phyloP scores from a whole-genome alignment of 768 basidiomycete species.

The Podaxis sp. region DNA sequence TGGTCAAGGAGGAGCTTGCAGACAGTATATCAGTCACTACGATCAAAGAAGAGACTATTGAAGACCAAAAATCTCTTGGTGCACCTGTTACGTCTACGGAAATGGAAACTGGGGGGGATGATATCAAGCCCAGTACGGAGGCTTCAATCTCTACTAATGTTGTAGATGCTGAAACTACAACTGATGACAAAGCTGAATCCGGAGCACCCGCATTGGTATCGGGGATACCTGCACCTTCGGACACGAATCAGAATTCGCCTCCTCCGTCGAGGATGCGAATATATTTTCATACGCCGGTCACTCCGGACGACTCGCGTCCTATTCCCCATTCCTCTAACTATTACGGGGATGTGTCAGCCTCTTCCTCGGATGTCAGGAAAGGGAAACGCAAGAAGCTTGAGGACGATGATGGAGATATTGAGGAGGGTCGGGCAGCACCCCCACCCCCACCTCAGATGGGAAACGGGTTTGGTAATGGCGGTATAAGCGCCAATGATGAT shows the following conservation, averaged over 20 bases:
- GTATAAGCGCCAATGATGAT: conserved; percentile 39
- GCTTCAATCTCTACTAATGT: conserved; percentile 22
- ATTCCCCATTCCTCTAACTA: conserved; percentile 57
- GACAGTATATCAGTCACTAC: conserved; percentile 21
- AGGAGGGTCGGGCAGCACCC: conserved; percentile 65
- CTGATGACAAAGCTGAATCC: conserved; percentile 20
- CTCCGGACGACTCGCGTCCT: conserved; percentile 74
- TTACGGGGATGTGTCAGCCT: conserved; percentile 27
- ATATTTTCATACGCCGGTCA: conserved; percentile 88
- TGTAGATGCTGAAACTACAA: conserved; percentile 24
- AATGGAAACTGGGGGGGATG: conserved; percentile 28
- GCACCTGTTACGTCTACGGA: conserved; percentile 12
- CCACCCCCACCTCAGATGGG: conserved; percentile 51
- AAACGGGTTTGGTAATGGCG: conserved; percentile 19
- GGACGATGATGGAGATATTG: conserved; percentile 79
- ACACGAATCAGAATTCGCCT: conserved; percentile 37
- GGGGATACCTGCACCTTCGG: conserved; percentile 25
- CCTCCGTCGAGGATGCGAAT: conserved; percentile 81
- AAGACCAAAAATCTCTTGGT: conserved; percentile 2
- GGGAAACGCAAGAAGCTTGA: conserved; percentile 88
- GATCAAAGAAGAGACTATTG: conserved; percentile 26
- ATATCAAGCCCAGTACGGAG: conserved; percentile 20
- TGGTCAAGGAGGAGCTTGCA: conserved; percentile 10
- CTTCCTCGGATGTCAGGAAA: conserved; percentile 61
- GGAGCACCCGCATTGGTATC: conserved; percentile 13